These are phyloP conservation scores for Scytalidium sp. DNA, from an alignment of 2,329 filamentous ascomycete genomes.

Conservation along the genomic window DNA sequence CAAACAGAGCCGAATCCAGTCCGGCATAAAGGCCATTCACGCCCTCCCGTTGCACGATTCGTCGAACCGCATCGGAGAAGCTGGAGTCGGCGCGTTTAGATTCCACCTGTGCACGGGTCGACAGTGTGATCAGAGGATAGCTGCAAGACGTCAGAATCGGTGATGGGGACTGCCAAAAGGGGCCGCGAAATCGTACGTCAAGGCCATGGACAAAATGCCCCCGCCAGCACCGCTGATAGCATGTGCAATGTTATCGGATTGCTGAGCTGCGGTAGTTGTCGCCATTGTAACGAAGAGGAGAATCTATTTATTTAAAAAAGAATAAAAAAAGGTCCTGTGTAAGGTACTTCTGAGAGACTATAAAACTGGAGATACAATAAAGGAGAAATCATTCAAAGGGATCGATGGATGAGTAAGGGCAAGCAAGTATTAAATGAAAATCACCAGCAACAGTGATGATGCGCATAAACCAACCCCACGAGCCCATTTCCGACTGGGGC, in stretches of 20 bases:
- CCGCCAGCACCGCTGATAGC: conserved; percentile 90
- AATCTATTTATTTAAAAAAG: conserved; percentile 1
- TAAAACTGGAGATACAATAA: too few species aligned
- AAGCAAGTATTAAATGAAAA: too few species aligned
- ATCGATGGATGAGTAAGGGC: background rate
- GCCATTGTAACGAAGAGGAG: conserved; percentile 15
- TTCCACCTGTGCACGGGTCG: conserved; percentile 95
- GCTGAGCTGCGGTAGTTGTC: conserved; percentile 37
- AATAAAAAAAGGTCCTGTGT: too few species aligned
- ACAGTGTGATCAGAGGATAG: conserved; percentile 95
- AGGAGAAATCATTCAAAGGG: too few species aligned
- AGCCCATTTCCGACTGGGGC: conserved; percentile 3
- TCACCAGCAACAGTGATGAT: conserved; percentile 1
- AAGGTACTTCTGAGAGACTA: too few species aligned
- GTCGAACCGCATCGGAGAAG: conserved; percentile 77
- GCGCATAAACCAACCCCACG: conserved; percentile 12
- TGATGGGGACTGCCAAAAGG: conserved; percentile 10
- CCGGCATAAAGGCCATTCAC: conserved; percentile 87
- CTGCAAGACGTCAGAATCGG: conserved; percentile 38
- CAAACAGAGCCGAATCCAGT: conserved; percentile 90
- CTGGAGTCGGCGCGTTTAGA: conserved; percentile 87
- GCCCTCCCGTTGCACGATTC: conserved; percentile 90
- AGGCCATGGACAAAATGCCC: conserved; percentile 89
- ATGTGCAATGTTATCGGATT: conserved; percentile 96
- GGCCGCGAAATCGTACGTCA: conserved; percentile 64